Base-by-base conservation (phyloP, 2,329 filamentous ascomycete genomes). In the Colletotrichum cereale region DNA sequence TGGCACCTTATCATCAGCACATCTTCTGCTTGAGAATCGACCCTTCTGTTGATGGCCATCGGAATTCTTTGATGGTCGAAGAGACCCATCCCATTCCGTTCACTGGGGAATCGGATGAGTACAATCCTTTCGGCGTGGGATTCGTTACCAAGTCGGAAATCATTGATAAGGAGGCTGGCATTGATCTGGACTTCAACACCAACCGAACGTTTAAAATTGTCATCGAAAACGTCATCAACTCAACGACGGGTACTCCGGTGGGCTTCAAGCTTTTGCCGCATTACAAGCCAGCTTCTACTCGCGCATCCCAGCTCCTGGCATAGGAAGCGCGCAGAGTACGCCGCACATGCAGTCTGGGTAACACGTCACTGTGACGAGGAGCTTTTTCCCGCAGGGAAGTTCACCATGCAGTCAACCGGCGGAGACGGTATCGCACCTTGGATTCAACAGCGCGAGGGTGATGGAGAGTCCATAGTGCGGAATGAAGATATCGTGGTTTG, bases 1-100 rank as follows among this genome's bases (percentile, higher is more conserved):
- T 92, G 6, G 91, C 90, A 0, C 88, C 89, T 29, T 90, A 92
- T 76, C 90, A 93, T 71, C 91, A 93, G 76, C 90, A 93, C 78
- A 84, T 93, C 47, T 92, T 93, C 76, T 86, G 84, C n/a, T 78
- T 90, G 38, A 85, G 90, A 0, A 87, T 92, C n/a, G 90, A 93
- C 75, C 88, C 90, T 0, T 87, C 88, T 2, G 82, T 92, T 50
- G 89, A 92, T 74, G 89, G 89, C 0, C 82, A 86, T 74, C 77
- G 79, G 1, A 92, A 91, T 77, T 87, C 87, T 0, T 79, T 90
- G 1, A 76, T 80, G 2, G 71, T 82, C 0, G 81, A 84, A 34
- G 82, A 84, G 47, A 79, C 79, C 1, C 74, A 78, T 8, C 58
- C 82, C 0, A 81, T 90, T 75, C 85, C 87, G 0, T 79, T 84